Evolutionary conservation across 495 filamentous ascomycete genomes (phyloP), one percentile per base, ranked within the genome.

Genomic region (Sporormia fimetaria): DNA sequence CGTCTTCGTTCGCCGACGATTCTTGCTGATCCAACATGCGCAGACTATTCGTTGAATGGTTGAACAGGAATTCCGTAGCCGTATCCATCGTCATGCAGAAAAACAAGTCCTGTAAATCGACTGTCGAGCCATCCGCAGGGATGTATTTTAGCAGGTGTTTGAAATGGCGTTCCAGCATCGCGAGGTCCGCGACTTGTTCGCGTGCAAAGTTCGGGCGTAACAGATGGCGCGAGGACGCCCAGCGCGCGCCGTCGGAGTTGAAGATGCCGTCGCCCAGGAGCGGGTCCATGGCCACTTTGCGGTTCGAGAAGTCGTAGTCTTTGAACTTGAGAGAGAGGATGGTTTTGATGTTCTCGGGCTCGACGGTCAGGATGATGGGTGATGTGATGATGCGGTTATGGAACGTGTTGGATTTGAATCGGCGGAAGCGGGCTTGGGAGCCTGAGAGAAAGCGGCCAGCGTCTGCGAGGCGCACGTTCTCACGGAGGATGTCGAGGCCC

Each of bases 1-100:
- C 21, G 14, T 54, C 47, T 10, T 55, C 38, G 20, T 41, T 32
- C 24, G n/a, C 26, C 9, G 24, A 16, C 21, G 4, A n/a, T 9
- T 39, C 47, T 5, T 45, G 35, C 1, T 14, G 8, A 15, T 40
- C 48, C 6, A 33, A 16, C 38, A 51, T 52, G 3, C 37, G 46
- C 3, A 73, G 55, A 0, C 58, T 60, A 11, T 69, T 52, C 2
- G 63, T 63, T 4, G 65, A 68, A 37, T 74, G 66, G 3, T 82
- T 80, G 36, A 85, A 79, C 3, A 88, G 63, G 53, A 87, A 80
- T 44, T 85, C 78, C 0, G 80, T 85, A 0, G 78, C 68, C 0
- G 77, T 66, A 54, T 87, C 81, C 6, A 86, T 64, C 0, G 80
- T 80, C 29, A 81, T 51, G n/a, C 59, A 42, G 59, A 73, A 78